Evolutionary conservation across 345 rosid genomes (phyloP), one percentile per base, ranked within the genome.

Genomic region (Erysimum cheiranthoides): DNA sequence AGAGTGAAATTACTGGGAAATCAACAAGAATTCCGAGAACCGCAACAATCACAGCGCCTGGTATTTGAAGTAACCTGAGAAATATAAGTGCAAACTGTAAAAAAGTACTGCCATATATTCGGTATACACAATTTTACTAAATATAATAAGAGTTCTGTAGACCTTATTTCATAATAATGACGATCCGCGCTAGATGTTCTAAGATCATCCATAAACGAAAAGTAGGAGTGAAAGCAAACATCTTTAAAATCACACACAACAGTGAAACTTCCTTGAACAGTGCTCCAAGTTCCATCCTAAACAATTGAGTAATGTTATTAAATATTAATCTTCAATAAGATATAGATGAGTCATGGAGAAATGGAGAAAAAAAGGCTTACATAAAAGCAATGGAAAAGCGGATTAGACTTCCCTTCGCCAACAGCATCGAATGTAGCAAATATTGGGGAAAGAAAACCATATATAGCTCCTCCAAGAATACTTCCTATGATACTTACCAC

Each of bases 371-470:
- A 5, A 49, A 47, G 9, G 70, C 97, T 73, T 88, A 92, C 99
- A 71, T 81, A 86, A 61, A 92, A 92, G 80, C 96, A 92, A 81
- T 89, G 97, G 77, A 75, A 77, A 53, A 86, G 50, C 34, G 81
- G 74, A 56, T 87, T 62, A 34, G 83, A 78, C 78, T 95, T 95
- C 79, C 97, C 96, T 79, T 90, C 93, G 39, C 98, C 98, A 65
- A 95, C 90, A 40, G 94, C 99, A 76, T 86, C 91, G 66, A 95
- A 95, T 18, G 99, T 95, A 43, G 97, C 96, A 70, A 90, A 95
- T 50, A 89, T 84, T 32, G 99, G 99, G 2, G 97, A 88, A 61
- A 95, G 86, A 74, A 92, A 83, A 30, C 97, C 98, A 68, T 89
- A 90, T 11, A 84, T 34, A 9, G 82, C 76, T 54, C 99, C 98